These are phyloP conservation scores for Penicillium carneum DNA, from an alignment of 2,329 filamentous ascomycete species.

Conservation along the genomic window DNA sequence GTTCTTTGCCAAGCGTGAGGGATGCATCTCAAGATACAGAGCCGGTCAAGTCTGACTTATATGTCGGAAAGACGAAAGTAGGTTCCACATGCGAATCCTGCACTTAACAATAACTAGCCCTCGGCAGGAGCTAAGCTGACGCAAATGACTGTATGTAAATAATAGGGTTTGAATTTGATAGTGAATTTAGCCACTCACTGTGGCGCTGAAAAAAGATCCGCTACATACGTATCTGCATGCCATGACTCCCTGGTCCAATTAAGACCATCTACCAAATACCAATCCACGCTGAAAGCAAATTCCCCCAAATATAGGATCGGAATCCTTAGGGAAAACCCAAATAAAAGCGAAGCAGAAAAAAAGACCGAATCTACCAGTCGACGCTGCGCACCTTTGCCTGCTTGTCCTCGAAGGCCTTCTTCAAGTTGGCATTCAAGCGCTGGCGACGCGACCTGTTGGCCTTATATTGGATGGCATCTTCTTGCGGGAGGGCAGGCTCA, in stretches of 20 bases:
- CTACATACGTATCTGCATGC: constrained; percentile 21
- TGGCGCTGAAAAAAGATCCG: constrained; percentile 14
- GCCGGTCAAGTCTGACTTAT: background rate
- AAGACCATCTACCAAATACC: constrained; percentile 13
- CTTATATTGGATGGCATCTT: constrained; percentile 48
- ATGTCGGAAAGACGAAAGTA: background rate
- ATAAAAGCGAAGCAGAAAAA: background rate
- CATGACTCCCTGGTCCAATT: constrained; percentile 27
- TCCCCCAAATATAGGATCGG: constrained; percentile 4
- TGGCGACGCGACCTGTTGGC: constrained; percentile 47
- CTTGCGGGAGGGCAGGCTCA: constrained; percentile 36
- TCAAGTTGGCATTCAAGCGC: constrained; percentile 47
- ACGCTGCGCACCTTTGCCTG: constrained; percentile 44
- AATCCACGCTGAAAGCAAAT: constrained; percentile 14
- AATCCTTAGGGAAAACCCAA: constrained; percentile 1
- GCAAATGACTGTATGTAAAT: background rate
- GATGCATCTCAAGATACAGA: background rate
- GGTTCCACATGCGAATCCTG: too few relatives aligned
- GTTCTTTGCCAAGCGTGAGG: background rate
- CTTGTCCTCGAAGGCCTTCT: constrained; percentile 46
- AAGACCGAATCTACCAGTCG: constrained; percentile 36
- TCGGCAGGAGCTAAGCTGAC: background rate
- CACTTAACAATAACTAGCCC: too few relatives aligned
- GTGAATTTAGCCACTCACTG: constrained; percentile 4
- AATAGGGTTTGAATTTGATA: constrained; percentile 8